A percentile compares a stretch with the other conserved stretches of the same genome.
phyloP scores from a whole-genome alignment of 495 filamentous ascomycete genomes.

The Annulohypoxylon nitens region DNA sequence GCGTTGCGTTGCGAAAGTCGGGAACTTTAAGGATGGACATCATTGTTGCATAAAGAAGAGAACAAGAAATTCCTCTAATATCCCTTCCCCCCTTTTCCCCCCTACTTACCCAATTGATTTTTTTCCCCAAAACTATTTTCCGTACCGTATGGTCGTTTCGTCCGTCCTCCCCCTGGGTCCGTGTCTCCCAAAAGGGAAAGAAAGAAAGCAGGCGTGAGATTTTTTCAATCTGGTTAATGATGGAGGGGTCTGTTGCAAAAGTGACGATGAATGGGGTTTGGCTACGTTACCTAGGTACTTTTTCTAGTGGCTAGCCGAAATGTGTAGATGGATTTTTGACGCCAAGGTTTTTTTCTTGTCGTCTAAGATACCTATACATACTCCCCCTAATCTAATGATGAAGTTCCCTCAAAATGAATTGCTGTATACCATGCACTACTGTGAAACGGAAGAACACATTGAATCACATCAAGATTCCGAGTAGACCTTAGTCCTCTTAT shows the following conservation, averaged over 20 bases:
- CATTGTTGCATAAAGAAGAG: conserved; percentile 1
- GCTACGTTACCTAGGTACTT: neutral
- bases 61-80: neutral
- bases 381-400: neutral
- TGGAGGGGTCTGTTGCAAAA: neutral
- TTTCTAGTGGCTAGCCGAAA: neutral
- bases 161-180: neutral
- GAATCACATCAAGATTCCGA: neutral
- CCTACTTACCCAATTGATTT: neutral
- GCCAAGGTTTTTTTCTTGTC: neutral
- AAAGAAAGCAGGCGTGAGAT: neutral
- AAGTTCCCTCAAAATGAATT: neutral
- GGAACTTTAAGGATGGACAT: neutral
- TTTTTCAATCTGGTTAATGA: neutral
- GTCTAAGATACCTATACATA: neutral
- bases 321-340: neutral
- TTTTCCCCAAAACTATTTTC: neutral
- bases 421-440: neutral
- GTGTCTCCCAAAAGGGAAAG: no score
- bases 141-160: neutral
- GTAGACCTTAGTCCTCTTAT: neutral
- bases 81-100: no score
- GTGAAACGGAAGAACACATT: neutral
- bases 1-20: conserved; percentile 29
- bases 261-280: neutral